phyloP scores from a whole-genome alignment of 768 basidiomycete species.

The Neoboletus magnificus region DNA sequence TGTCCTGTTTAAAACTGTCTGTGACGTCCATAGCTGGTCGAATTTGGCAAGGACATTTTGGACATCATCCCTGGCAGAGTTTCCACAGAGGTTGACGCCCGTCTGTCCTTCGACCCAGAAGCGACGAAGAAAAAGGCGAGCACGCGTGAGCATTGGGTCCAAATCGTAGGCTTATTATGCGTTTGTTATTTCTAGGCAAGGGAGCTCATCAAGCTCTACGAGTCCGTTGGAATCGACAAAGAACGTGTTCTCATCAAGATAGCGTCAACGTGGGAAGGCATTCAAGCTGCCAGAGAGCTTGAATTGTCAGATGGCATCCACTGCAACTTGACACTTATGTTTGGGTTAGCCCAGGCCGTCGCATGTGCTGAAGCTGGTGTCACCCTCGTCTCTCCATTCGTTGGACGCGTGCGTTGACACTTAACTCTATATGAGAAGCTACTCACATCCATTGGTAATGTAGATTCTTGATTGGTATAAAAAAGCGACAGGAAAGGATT shows the following conservation, averaged over 20 bases:
- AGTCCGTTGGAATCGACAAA: constrained; percentile 82
- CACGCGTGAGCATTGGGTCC: background rate
- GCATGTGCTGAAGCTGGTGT: constrained; percentile 97
- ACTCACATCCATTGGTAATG: constrained; percentile 28
- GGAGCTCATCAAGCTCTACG: constrained; percentile 87
- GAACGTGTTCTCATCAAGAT: constrained; percentile 97
- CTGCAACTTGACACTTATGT: constrained; percentile 96
- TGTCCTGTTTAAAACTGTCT: background rate
- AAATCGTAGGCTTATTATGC: background rate
- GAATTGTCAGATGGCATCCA: constrained; percentile 88
- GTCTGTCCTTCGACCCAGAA: constrained; percentile 90
- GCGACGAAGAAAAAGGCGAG: constrained; percentile 78
- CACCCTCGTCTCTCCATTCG: constrained; percentile 96
- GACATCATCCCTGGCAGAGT: constrained; percentile 93
- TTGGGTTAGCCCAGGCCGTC: constrained; percentile 96
- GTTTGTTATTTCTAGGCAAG: constrained; percentile 45
- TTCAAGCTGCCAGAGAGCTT: constrained; percentile 93
- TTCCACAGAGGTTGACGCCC: constrained; percentile 96
- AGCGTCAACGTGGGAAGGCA: constrained; percentile 98
- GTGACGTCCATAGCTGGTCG: constrained; percentile 69
- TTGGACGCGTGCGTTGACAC: constrained; percentile 73
- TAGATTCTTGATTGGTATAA: constrained; percentile 99
- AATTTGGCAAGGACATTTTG: constrained; percentile 93
- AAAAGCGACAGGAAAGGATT: constrained; percentile 77
- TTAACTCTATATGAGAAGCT: background rate